These are phyloP conservation scores for Hanseniaspora lindneri DNA, from an alignment of 805 yeast genomes.

Conservation along the genomic window DNA sequence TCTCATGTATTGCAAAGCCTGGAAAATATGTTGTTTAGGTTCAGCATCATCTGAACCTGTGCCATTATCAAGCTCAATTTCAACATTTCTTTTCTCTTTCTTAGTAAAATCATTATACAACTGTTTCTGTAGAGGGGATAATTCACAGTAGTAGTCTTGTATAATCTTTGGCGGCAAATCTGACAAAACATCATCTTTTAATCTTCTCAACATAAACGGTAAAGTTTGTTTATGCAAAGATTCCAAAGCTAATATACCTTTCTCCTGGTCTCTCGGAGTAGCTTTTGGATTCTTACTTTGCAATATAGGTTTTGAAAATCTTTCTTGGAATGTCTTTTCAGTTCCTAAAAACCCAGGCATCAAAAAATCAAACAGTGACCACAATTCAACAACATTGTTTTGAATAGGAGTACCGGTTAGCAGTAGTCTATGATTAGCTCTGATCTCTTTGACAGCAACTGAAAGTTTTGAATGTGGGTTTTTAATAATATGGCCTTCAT, in stretches of 20 bases:
- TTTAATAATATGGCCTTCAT: conserved; percentile 96
- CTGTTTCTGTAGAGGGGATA: conserved; percentile 79
- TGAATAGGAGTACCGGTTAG: conserved; percentile 97
- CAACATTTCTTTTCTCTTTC: conserved; percentile 65
- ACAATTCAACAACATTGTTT: conserved; percentile 86
- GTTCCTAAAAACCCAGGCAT: conserved; percentile 98
- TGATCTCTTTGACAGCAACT: conserved; percentile 68
- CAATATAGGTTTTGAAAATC: conserved; percentile 96
- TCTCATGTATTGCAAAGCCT: conserved; percentile 93
- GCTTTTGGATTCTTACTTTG: conserved; percentile 83
- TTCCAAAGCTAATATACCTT: conserved; percentile 91
- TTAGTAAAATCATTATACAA: conserved; percentile 80
- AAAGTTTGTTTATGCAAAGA: conserved; percentile 91
- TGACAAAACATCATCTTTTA: conserved; percentile 89
- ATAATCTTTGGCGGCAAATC: conserved; percentile 97
- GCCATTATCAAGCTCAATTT: conserved; percentile 43
- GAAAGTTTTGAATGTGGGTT: conserved; percentile 81
- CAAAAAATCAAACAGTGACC: conserved; percentile 94
- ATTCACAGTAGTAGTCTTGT: conserved; percentile 94
- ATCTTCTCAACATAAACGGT: conserved; percentile 90
- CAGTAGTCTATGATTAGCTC: conserved; percentile 80
- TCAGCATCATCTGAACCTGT: conserved; percentile 33
- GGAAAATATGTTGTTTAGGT: conserved; percentile 85
- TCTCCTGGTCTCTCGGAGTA: conserved; percentile 86
- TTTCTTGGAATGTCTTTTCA: conserved; percentile 84